Evolutionary conservation across 192 early-diverging fungal species (phyloP), one percentile per base, ranked within the genome.

Genomic region (Gamsiella multidivaricata): DNA sequence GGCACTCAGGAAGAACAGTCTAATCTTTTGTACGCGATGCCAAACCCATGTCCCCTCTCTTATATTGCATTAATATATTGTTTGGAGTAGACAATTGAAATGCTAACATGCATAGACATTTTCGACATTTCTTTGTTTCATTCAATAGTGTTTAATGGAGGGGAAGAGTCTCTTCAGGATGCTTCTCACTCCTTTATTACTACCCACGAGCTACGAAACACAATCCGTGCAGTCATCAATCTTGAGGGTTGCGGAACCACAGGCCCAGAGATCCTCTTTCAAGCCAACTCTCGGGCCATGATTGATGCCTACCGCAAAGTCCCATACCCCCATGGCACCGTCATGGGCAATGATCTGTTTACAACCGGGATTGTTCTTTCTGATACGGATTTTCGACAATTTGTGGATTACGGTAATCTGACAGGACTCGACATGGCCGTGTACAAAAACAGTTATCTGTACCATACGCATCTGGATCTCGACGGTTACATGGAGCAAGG

Each of bases 381-480:
- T 14, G 92, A 94, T 67, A 94, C 92, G 3, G 92, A 94, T 58
- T 93, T 87, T 70, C 79, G 92, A 54, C 90, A 91, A 54, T 93
- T 92, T 83, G 87, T 90, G 11, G 80, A 89, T 9, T 87, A 92
- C 57, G 92, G 89, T 9, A 86, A 88, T 28, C 54, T 91, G 26
- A 84, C 83, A 37, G 87, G 87, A 12, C 67, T 88, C 20, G 92
- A 94, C 67, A 81, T 94, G 88, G 92, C 92, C 1, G 83, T 89
- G 20, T 92, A 92, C 70, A 84, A 89, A 71, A 90, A 91, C 55
- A 86, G 84, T 10, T 90, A 88, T 49, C 39, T 88, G 9, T 94
- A 94, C 62, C 92, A 94, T 51, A 94, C 92, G 5, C 88, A 89
- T 69, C 67, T 89, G 52, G 92, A 93, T 61, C 62, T 82, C 4